phyloP scores from a whole-genome alignment of 2,329 filamentous ascomycete genomes.

The Neodidymelliopsis sp. region DNA sequence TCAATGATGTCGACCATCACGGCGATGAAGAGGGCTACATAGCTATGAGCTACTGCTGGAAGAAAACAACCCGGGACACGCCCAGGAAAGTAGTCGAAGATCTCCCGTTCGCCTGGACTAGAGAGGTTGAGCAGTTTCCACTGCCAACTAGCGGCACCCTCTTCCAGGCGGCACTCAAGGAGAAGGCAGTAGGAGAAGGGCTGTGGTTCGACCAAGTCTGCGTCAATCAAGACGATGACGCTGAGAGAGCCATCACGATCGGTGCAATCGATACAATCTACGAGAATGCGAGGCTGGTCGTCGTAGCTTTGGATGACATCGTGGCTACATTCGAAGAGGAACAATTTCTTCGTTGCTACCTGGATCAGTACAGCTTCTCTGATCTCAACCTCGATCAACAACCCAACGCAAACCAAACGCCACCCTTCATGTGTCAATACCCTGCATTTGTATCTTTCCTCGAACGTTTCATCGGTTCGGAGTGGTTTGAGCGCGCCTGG shows the following conservation, averaged over 20 bases:
- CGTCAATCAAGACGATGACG: conserved; percentile 52
- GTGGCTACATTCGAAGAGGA: conserved; percentile 45
- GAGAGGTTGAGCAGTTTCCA: conserved; percentile 47
- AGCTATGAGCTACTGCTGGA: conserved; percentile 55
- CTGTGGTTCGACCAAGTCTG: conserved; percentile 57
- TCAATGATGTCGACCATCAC: conserved; percentile 43
- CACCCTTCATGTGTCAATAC: conserved; percentile 43
- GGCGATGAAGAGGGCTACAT: conserved; percentile 51
- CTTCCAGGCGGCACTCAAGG: conserved; percentile 52
- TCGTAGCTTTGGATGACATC: conserved; percentile 54
- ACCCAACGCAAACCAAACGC: conserved; percentile 32
- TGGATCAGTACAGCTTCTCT: conserved; percentile 46
- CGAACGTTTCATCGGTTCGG: conserved; percentile 50
- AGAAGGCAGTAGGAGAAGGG: conserved; percentile 49
- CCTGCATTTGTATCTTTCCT: conserved; percentile 36
- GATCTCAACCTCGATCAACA: conserved; percentile 31
- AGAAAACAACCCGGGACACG: conserved; percentile 36
- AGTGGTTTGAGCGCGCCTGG: conserved; percentile 56
- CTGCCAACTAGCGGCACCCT: conserved; percentile 50
- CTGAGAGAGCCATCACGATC: conserved; percentile 50
- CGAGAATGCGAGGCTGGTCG: conserved; percentile 50
- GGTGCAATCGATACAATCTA: conserved; percentile 55
- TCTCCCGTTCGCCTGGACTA: conserved; percentile 46
- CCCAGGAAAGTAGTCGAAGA: conserved; percentile 35
- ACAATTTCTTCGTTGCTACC: conserved; percentile 48